phyloP scores from a whole-genome alignment of 768 basidiomycete species.

The Lanmaoa rubissima region DNA sequence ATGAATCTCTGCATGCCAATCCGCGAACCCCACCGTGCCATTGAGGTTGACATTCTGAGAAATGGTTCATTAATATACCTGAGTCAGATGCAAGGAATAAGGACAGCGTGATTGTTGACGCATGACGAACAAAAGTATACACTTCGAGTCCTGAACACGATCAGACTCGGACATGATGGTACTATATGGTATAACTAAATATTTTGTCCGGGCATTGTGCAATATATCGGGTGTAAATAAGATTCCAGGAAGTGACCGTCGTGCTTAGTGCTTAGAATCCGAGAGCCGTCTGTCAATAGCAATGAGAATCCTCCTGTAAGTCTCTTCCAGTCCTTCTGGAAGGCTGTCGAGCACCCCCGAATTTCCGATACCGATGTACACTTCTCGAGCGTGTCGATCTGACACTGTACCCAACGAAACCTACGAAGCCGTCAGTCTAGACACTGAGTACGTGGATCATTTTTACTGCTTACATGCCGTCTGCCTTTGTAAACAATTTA shows the following conservation, averaged over 20 bases:
- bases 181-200: neutral
- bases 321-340: conserved; percentile 21
- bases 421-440: neutral
- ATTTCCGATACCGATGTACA: neutral
- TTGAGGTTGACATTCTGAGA: neutral
- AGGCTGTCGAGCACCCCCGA: conserved; percentile 5
- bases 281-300: neutral
- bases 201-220: neutral
- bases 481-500: conserved; percentile 6
- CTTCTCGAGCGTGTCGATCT: conserved; percentile 10
- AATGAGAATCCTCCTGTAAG: conserved; percentile 19
- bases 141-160: neutral
- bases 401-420: conserved; percentile 20
- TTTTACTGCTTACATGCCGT: conserved; percentile 19
- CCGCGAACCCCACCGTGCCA: neutral
- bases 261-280: too few species aligned
- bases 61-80: too few species aligned
- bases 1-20: neutral
- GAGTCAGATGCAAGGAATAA: neutral
- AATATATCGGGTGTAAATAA: neutral
- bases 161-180: neutral
- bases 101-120: too few species aligned
- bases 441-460: neutral
- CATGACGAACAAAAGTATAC: neutral
- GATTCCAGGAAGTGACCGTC: neutral